Evolutionary conservation across 768 basidiomycete species (phyloP), one percentile per base, ranked within the genome.

Genomic region (Kondoa malvinella): DNA sequence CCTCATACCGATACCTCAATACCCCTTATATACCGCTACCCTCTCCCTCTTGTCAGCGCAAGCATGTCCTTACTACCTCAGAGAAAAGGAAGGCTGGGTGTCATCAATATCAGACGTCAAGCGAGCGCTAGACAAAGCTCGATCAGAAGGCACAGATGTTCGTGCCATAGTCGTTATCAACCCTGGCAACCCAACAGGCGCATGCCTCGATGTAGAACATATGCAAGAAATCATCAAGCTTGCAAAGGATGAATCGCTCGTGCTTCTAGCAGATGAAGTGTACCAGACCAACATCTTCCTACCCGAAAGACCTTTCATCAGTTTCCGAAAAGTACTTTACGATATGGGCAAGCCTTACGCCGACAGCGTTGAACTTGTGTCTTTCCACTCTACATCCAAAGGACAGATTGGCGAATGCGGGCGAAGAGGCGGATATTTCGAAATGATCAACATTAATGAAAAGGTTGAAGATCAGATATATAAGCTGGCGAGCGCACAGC

Each of bases 361-460:
- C 29, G 73, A 77, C 57, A 73, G 73, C 66, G 78, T 92, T 67
- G 84, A 89, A 57, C 85, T 99, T 76, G 80, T 99, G 66, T 92
- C 89, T 58, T 96, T 95, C 86, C 94, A 99, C 80, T 91, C 88
- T 66, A 94, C 94, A 76, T 92, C 89, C 67, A 99, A 99, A 78
- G 94, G 94, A 65, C 89, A 95, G 70, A 84, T 83, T 40, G 94
- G 94, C 68, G 94, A 99, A 78, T 99, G 95, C 76, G 94, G 95
- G 1, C 82, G 94, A n/a, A 83, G 95, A 61, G 94, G 94, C 34
- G 94, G 92, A 1, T 99, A 95, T 81, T 92, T 94, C 73, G 94
- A 99, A 78, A 85, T 86, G 76, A 82, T 83, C 70, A 97, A 97
- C 78, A 79, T 99, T 72, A 75, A 81, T 15, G 80, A 84, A 4